Percentiles rank a stretch among this genome's conserved stretches.
phyloP scores from a whole-genome alignment of 2,329 filamentous ascomycete genomes.

The Neopestalotiopsis clavispora region DNA sequence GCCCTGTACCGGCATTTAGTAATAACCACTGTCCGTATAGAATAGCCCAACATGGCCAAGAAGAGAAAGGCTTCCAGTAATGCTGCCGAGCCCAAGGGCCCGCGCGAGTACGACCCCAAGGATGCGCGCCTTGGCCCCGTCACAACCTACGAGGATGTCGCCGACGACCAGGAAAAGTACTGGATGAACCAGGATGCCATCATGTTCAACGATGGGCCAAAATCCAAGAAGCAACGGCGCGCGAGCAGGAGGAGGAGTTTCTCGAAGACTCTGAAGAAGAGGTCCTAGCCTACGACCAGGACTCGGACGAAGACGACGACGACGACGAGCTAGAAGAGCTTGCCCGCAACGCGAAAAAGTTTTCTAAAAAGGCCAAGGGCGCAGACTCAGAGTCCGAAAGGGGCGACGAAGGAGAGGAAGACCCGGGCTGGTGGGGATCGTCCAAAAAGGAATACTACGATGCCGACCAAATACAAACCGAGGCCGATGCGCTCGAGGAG shows the following conservation, averaged over 20 bases:
- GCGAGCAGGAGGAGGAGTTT: conserved; percentile 67
- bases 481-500: conserved; percentile 76
- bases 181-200: conserved; percentile 88
- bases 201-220: conserved; percentile 79
- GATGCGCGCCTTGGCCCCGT: conserved; percentile 68
- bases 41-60: conserved; percentile 56
- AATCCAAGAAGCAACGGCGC: conserved; percentile 77
- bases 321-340: conserved; percentile 55
- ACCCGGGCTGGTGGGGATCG: conserved; percentile 81
- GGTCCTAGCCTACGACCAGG: conserved; percentile 55
- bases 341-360: conserved; percentile 33
- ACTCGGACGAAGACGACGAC: conserved; percentile 41
- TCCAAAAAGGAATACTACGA: conserved; percentile 93
- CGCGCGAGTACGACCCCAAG: conserved; percentile 57
- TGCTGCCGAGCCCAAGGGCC: conserved; percentile 49
- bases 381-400: conserved; percentile 35
- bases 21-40: neutral
- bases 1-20: neutral
- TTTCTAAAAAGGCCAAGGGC: conserved; percentile 28
- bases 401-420: conserved; percentile 58
- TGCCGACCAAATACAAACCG: conserved; percentile 66
- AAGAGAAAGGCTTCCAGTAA: conserved; percentile 72
- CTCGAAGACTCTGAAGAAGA: conserved; percentile 68
- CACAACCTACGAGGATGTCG: conserved; percentile 79
- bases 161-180: conserved; percentile 94